phyloP scores from a whole-genome alignment of 2,329 filamentous ascomycete genomes.

The Penicillium janthinellum region DNA sequence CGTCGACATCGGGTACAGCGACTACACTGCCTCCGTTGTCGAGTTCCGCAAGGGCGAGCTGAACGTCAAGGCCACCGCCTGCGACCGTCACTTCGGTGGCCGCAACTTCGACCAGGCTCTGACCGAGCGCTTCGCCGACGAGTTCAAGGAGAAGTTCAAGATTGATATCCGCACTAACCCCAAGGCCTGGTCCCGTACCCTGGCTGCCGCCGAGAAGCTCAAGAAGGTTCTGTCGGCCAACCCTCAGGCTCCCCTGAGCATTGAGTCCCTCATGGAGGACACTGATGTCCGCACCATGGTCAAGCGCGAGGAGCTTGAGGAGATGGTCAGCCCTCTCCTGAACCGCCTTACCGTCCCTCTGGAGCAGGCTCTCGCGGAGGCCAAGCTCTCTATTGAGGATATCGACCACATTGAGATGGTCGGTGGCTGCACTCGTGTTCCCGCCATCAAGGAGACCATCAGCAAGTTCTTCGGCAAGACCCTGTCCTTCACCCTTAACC shows the following conservation, averaged over 20 bases:
- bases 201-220: slow-evolving; percentile 89
- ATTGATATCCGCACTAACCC: slow-evolving; percentile 89
- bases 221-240: slow-evolving; percentile 99
- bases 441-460: slow-evolving; percentile 86
- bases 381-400: slow-evolving; percentile 86
- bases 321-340: slow-evolving; percentile 82
- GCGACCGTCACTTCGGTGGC: slow-evolving; percentile 94
- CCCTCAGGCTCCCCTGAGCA: slow-evolving; percentile 87
- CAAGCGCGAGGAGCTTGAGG: slow-evolving; percentile 92
- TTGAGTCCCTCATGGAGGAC: slow-evolving; percentile 98
- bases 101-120: slow-evolving; percentile 95
- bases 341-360: slow-evolving; percentile 71
- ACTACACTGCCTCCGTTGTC: slow-evolving; percentile 91
- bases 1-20: slow-evolving; percentile 93
- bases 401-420: slow-evolving; percentile 93
- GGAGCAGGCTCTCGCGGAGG: slow-evolving; percentile 91
- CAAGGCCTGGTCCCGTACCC: slow-evolving; percentile 85
- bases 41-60: slow-evolving; percentile 98
- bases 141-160: slow-evolving; percentile 98
- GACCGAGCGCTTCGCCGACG: slow-evolving; percentile 89
- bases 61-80: slow-evolving; percentile 87
- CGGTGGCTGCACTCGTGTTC: slow-evolving; percentile 91
- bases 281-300: slow-evolving; percentile 86
- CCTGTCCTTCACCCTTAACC: slow-evolving; percentile 95
- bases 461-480: slow-evolving; percentile 88